These are phyloP conservation scores for Suhomyces atakaporum DNA, from an alignment of 1,139 yeast genomes.

Conservation along the genomic window DNA sequence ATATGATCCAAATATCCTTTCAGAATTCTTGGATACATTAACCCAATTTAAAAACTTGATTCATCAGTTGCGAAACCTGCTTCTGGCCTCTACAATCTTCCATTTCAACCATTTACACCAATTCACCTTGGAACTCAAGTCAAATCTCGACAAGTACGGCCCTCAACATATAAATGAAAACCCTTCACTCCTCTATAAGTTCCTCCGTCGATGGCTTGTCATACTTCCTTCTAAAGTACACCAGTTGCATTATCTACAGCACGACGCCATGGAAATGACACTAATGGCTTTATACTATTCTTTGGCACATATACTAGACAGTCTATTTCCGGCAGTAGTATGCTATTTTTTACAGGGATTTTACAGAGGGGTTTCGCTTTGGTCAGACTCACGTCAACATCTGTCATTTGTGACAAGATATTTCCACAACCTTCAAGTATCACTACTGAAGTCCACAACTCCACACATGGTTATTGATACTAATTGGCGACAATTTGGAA, in stretches of 20 bases:
- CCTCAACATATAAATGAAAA: constrained; percentile 12
- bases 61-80: constrained; percentile 1
- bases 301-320: constrained; percentile 24
- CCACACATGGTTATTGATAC: no score
- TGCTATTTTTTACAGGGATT: constrained; percentile 29
- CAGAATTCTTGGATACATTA: constrained; percentile 22
- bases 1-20: constrained; percentile 23
- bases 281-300: constrained; percentile 22
- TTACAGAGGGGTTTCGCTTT: constrained; percentile 23
- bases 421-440: constrained; percentile 1
- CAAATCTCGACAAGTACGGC: constrained; percentile 7
- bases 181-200: constrained; percentile 19
- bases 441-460: constrained; percentile 1
- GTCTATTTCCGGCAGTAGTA: constrained; percentile 27
- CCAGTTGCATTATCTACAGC: constrained; percentile 14
- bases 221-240: constrained; percentile 27
- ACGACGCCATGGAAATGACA: constrained; percentile 21
- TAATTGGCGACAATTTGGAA: not conserved
- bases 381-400: constrained; percentile 7
- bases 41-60: constrained; percentile 12
- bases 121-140: constrained; percentile 10
- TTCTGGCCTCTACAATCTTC: constrained; percentile 11
- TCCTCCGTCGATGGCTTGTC: constrained; percentile 30
- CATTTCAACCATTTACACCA: constrained; percentile 18
- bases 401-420: not conserved